These are phyloP conservation scores for Emericellopsis atlantica DNA, from an alignment of 2,329 filamentous ascomycete species.

Conservation along the genomic window DNA sequence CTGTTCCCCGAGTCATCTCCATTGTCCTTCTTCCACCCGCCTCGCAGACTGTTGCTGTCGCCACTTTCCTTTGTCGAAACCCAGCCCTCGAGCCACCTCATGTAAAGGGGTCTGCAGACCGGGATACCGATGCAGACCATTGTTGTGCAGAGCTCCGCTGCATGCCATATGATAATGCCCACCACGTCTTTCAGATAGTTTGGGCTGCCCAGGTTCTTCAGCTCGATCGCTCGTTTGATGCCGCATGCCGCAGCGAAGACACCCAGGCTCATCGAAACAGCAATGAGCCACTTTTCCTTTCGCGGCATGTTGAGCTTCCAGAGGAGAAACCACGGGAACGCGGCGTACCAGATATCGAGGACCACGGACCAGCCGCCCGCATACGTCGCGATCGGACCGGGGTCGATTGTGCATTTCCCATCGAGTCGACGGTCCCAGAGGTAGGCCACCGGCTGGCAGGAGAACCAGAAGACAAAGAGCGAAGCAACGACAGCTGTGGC, in stretches of 20 bases:
- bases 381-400: slow-evolving; percentile 2
- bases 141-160: slow-evolving; percentile 22
- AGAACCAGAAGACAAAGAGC: slow-evolving; percentile 1
- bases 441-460: slow-evolving; percentile 4
- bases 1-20: too few relatives aligned
- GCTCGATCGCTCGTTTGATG: slow-evolving; percentile 13
- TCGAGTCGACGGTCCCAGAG: slow-evolving; percentile 3
- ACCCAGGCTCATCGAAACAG: slow-evolving; percentile 26
- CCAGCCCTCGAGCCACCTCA: slow-evolving; percentile 8
- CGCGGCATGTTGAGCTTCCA: slow-evolving; percentile 29
- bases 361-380: slow-evolving; percentile 7
- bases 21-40: neutral
- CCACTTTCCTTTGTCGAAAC: slow-evolving; percentile 9
- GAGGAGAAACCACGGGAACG: slow-evolving; percentile 29
- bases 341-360: slow-evolving; percentile 24
- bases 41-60: neutral
- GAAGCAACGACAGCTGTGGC: slow-evolving; percentile 1
- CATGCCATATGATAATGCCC: slow-evolving; percentile 21
- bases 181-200: slow-evolving; percentile 17
- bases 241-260: slow-evolving; percentile 19
- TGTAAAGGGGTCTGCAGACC: slow-evolving; percentile 23
- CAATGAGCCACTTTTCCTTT: slow-evolving; percentile 30
- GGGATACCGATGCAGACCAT: slow-evolving; percentile 27
- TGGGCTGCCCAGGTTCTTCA: slow-evolving; percentile 12
- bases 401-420: slow-evolving; percentile 2